Percentiles rank a stretch among this genome's conserved stretches.
Evolutionary conservation across 495 filamentous ascomycete species (phyloP).

Genomic region (Aspergillus hancockii): DNA sequence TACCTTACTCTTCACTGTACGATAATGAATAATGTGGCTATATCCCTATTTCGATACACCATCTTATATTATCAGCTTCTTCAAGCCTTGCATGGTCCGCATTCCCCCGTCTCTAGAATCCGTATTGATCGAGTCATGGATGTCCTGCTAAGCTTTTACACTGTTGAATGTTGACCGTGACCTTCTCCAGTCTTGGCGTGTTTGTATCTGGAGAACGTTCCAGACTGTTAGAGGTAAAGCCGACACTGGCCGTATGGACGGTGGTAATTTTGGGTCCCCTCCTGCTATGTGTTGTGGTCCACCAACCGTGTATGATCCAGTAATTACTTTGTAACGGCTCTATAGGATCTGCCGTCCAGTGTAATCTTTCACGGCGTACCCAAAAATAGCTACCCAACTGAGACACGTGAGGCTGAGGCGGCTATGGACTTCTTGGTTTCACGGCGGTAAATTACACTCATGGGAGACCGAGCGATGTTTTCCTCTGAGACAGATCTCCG

Average conservation of each 20-base stretch:
- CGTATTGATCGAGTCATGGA: background rate
- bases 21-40: slow-evolving; percentile 6
- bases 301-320: background rate
- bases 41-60: background rate
- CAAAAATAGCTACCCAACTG: slow-evolving; percentile 26
- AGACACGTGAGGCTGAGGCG: slow-evolving; percentile 28
- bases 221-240: background rate
- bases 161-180: background rate
- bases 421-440: slow-evolving; percentile 21
- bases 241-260: slow-evolving; percentile 1
- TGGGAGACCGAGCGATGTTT: slow-evolving; percentile 9
- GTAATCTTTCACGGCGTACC: slow-evolving; percentile 19
- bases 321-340: background rate
- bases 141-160: background rate
- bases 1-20: slow-evolving; percentile 1
- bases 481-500: slow-evolving; percentile 19
- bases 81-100: background rate
- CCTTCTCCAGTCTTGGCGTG: slow-evolving; percentile 14
- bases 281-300: background rate
- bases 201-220: slow-evolving; percentile 15
- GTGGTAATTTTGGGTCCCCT: background rate
- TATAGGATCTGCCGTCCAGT: background rate
- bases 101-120: background rate
- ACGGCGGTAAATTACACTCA: slow-evolving; percentile 27
- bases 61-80: background rate